phyloP scores from a whole-genome alignment of 257 asterid species.

The Solanum dulcamara region DNA sequence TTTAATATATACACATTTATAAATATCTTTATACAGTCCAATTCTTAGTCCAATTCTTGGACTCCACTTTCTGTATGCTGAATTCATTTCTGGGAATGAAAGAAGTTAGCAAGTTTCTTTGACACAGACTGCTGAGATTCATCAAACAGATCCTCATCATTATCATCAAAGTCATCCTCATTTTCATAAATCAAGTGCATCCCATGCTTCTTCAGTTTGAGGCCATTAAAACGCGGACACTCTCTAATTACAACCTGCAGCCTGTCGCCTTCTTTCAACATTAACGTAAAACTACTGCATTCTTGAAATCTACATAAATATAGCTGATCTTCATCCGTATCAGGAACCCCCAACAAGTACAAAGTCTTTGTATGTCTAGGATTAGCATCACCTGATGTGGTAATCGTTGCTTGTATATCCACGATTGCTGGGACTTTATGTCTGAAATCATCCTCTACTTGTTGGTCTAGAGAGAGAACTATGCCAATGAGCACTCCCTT shows the following conservation, averaged over 20 bases:
- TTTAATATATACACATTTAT: neutral
- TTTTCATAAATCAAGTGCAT: conserved; percentile 14
- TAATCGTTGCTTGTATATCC: conserved; percentile 10
- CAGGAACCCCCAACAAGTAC: conserved; percentile 7
- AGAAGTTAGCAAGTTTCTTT: conserved; percentile 6
- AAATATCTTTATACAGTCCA: neutral
- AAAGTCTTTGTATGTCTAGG: neutral
- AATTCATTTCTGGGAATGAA: neutral
- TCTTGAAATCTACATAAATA: conserved; percentile 16
- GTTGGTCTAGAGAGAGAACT: conserved; percentile 13
- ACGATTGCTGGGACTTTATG: conserved; percentile 6
- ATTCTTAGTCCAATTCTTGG: neutral
- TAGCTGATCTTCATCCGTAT: conserved; percentile 20
- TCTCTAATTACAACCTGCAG: conserved; percentile 5
- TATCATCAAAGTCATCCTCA: conserved; percentile 23
- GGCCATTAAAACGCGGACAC: conserved; percentile 1
- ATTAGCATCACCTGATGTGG: conserved; percentile 1
- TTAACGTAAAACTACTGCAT: neutral
- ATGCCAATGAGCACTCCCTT: conserved; percentile 12
- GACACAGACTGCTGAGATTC: conserved; percentile 11
- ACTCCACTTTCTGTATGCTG: neutral
- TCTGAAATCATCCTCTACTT: conserved; percentile 6
- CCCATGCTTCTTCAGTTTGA: conserved; percentile 17
- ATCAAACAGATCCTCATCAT: conserved; percentile 9
- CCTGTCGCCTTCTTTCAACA: conserved; percentile 14